These are phyloP conservation scores for Fusarium agapanthi DNA, from an alignment of 2,329 filamentous ascomycete genomes.

Conservation along the genomic window DNA sequence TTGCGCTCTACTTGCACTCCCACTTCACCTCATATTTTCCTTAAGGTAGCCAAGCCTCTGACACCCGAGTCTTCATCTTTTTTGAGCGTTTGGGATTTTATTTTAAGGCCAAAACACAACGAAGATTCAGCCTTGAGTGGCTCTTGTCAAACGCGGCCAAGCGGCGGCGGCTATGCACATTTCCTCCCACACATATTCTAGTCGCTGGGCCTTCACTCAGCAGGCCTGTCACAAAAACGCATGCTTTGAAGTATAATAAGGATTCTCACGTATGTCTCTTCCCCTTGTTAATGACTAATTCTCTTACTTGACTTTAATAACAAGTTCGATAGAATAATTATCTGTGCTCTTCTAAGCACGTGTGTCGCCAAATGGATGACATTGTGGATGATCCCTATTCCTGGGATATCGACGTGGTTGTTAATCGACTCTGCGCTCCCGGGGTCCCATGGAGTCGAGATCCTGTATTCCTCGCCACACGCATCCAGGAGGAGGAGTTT, in stretches of 20 bases:
- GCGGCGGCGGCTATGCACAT: slow-evolving; percentile 34
- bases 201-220: slow-evolving; percentile 27
- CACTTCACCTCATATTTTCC: not conserved
- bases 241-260: slow-evolving; percentile 16
- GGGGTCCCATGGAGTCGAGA: slow-evolving; percentile 61
- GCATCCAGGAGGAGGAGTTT: slow-evolving; percentile 69
- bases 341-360: slow-evolving; percentile 1
- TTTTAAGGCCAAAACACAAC: not conserved
- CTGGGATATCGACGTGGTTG: slow-evolving; percentile 76
- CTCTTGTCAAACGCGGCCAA: slow-evolving; percentile 1
- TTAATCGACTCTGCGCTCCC: slow-evolving; percentile 69
- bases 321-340: slow-evolving; percentile 2
- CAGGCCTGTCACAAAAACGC: slow-evolving; percentile 8
- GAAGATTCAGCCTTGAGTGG: not conserved
- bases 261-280: not conserved
- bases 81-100: not conserved
- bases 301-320: not conserved
- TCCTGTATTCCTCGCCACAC: slow-evolving; percentile 58
- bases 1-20: not conserved
- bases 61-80: not conserved
- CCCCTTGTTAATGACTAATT: not conserved
- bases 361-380: slow-evolving; percentile 40
- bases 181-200: not conserved
- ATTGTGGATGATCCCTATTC: slow-evolving; percentile 70
- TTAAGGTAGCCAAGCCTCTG: not conserved